Conservation (phyloP, 371 early-diverging fungal genomes). For the Mucor mucedo region DNA sequence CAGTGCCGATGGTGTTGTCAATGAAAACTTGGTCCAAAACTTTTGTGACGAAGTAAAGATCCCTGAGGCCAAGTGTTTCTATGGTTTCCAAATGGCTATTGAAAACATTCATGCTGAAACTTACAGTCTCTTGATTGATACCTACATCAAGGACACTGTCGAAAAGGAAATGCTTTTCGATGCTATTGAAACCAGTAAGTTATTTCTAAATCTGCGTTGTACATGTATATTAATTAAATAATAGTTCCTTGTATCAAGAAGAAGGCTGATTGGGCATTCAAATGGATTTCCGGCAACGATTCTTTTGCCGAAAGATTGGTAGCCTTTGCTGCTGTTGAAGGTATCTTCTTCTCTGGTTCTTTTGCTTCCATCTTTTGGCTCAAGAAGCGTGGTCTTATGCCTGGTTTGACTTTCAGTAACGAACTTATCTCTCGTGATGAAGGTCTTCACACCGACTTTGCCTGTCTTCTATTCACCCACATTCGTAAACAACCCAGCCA, state of each 20-base stretch:
- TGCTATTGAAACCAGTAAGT: conserved; percentile 87
- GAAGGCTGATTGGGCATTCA: conserved; percentile 99
- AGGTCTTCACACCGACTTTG: conserved; percentile 99
- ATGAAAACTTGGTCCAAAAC: conserved; percentile 97
- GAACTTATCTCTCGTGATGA: conserved; percentile 99
- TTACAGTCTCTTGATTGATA: conserved; percentile 98
- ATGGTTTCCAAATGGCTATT: conserved; percentile 99
- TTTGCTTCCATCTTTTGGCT: conserved; percentile 99
- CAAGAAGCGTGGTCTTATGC: conserved; percentile 99
- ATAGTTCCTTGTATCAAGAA: conserved; percentile 91
- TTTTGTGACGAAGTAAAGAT: conserved; percentile 98
- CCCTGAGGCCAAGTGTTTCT: conserved; percentile 98
- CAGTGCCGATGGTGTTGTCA: conserved; percentile 99
- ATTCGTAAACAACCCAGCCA: conserved; percentile 80
- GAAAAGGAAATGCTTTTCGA: conserved; percentile 95
- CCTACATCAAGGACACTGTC: conserved; percentile 93
- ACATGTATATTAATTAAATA: not conserved
- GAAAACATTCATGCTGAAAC: conserved; percentile 99
- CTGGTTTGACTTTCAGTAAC: conserved; percentile 99
- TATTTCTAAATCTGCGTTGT: not conserved
- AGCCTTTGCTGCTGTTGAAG: conserved; percentile 99
- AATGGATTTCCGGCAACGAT: conserved; percentile 93
- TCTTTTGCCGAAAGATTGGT: conserved; percentile 96
- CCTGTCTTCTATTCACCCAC: conserved; percentile 95
- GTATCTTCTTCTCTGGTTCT: conserved; percentile 99